phyloP scores from a whole-genome alignment of 371 early-diverging fungal genomes.

The Mycotypha africana region DNA sequence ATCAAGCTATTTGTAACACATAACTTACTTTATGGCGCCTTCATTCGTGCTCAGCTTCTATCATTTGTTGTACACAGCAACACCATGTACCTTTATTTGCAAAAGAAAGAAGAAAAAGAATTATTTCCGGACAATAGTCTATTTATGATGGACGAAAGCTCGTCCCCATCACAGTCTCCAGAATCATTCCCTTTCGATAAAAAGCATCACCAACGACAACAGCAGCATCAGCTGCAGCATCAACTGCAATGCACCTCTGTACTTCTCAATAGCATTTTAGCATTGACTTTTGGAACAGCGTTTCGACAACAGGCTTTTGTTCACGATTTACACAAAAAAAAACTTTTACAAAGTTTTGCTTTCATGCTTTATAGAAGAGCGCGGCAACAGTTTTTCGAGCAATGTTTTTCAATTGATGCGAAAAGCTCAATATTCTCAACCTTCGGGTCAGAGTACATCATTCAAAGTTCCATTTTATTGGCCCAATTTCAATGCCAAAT shows the following conservation, averaged over 20 bases:
- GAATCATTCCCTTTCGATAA: no score
- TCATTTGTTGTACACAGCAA: no score
- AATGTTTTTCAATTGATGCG: conserved; percentile 19
- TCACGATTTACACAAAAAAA: no score
- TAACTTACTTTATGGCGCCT: conserved; percentile 28
- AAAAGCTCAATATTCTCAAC: no score
- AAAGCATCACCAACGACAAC: no score
- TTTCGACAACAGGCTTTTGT: conserved; percentile 15
- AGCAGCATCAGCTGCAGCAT: no score
- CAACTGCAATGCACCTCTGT: conserved; percentile 1
- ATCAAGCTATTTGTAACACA: conserved; percentile 11
- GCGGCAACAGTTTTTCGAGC: conserved; percentile 19
- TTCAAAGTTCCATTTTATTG: conserved; percentile 24
- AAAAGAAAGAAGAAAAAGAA: no score
- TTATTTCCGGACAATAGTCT: no score
- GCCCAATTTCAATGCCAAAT: conserved; percentile 33
- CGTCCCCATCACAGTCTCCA: no score
- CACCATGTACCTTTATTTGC: no score
- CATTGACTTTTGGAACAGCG: conserved; percentile 27
- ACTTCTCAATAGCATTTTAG: conserved; percentile 20
- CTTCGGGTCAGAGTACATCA: no score
- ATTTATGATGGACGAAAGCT: no score
- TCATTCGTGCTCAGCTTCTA: conserved; percentile 19
- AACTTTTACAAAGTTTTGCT: not conserved
- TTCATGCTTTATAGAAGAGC: conserved; percentile 27